Base-by-base conservation (phyloP, 202 grass and related monocot genomes). In the Eragrostis tef region DNA sequence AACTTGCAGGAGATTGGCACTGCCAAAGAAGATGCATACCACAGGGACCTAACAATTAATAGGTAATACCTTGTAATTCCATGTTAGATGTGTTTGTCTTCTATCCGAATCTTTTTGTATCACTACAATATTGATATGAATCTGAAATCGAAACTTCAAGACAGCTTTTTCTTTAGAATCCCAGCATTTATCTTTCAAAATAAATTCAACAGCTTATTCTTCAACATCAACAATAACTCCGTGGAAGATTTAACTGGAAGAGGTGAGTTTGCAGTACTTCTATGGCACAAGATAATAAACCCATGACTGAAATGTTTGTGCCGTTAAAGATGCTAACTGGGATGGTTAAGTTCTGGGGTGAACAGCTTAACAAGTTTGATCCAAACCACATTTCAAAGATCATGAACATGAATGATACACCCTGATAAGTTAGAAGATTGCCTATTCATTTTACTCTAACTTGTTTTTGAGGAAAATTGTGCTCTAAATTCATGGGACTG, bases 41-140 rank as follows among this genome's bases (percentile, higher is more conserved):
- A 91, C 66, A 90, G 94, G 81, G 94, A 97, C 86, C 76, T 97
- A 57, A 97, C 94, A 63, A 97, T 97, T 64, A 97, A 97, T 78
- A 97, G 94, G 94, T 64, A 12, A 78, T 17, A 17, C 59, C 29
- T 10, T 41, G 45, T 19, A 69, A 58, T 53, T 5, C 24, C 11
- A 50, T 73, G 58, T 34, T 89, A 39, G 34, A 39, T 39, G 3
- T 39, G 2, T 39, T 39, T 39, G 34, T 39, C 4, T 39, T 39
- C 4, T 39, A 39, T 39, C 34, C 6, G 3, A 39, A 39, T 0
- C 34, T 5, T 39, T 39, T 39, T 39, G 4, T 39, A 39, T 39
- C 34, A 39, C 70, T 66, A 21, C 24, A 54, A 7, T 73, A 9
- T 69, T 84, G 12, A 83, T 15, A 47, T 49, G 44, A 39, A 5